Evolutionary conservation across 2,329 filamentous ascomycete species (phyloP).

Genomic region (Setomelanomma holmii): DNA sequence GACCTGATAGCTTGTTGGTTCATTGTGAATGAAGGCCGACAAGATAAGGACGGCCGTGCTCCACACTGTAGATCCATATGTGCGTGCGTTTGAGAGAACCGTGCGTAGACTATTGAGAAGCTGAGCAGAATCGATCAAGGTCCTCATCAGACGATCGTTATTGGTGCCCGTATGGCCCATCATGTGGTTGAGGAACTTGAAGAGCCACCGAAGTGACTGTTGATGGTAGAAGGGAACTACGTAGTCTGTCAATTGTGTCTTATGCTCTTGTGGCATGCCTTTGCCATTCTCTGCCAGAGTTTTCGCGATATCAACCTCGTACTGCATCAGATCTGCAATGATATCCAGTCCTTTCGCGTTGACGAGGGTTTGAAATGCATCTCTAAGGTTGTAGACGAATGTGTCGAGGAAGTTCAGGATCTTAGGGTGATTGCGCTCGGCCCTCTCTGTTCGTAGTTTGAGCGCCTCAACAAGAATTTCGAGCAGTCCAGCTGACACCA

Average conservation of each 20-base stretch:
- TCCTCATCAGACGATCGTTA: conserved; percentile 87
- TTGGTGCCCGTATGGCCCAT: conserved; percentile 84
- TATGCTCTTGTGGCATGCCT: conserved; percentile 74
- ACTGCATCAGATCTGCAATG: conserved; percentile 85
- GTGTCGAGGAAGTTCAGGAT: conserved; percentile 88
- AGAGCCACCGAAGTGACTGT: conserved; percentile 88
- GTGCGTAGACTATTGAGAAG: conserved; percentile 79
- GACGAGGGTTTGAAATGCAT: conserved; percentile 84
- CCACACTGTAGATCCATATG: conserved; percentile 94
- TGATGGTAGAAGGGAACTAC: conserved; percentile 92
- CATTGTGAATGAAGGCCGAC: conserved; percentile 97
- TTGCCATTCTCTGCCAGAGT: conserved; percentile 70
- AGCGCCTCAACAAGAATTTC: conserved; percentile 90
- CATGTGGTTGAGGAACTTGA: conserved; percentile 96
- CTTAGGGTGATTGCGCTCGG: conserved; percentile 82
- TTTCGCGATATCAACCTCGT: conserved; percentile 76
- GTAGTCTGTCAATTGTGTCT: conserved; percentile 88
- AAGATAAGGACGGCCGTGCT: conserved; percentile 91
- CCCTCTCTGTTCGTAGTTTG: conserved; percentile 79
- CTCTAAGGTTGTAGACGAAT: conserved; percentile 83
- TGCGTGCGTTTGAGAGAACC: conserved; percentile 78
- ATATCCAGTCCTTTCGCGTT: conserved; percentile 83
- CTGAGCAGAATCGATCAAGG: conserved; percentile 90
- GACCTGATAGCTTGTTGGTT: conserved; percentile 95
- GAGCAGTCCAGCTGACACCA: conserved; percentile 88